Base-by-base conservation (phyloP, 257 asterid genomes). In the Fraxinus anomala region DNA sequence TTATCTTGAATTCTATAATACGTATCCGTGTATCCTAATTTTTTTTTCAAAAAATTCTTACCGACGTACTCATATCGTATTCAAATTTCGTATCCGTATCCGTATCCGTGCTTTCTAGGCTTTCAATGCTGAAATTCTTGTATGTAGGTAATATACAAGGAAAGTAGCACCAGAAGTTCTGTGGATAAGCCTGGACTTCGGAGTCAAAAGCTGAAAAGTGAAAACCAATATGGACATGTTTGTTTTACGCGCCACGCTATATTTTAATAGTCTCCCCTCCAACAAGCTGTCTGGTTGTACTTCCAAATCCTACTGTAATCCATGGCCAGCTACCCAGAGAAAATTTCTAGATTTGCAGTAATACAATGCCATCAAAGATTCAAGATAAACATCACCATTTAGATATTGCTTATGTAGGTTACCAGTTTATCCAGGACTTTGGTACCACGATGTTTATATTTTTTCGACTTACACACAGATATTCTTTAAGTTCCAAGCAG, bases 351-450 rank as follows among this genome's bases (percentile, higher is more conserved):
- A 31, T 26, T 63, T 23, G 69, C 49, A 39, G 54, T 76, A 63
- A 47, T 37, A 76, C 30, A 72, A 26, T 73, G 56, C 72, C 71
- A 59, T 17, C 63, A 14, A 40, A 3, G 49, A 40, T 40, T 40
- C 16, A 40, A 36, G 33, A 33, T 24, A 47, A 56, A 47, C 34
- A 23, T 63, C 44, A 21, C 73, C 72, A 44, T 75, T 78, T 65
- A 72, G 37, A 33, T 61, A 31, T n/a, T 42, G 42, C 31, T 36
- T 28, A 26, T 14, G 69, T 4, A 75, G 44, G 24, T 39, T 23
- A 26, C 12, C 12, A 26, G 7, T 28, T 66, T 40, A 13, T 24
- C 42, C 34, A 44, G 21, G 3, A 42, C n/a, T 24, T 6, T 12
- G 66, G 44, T 39, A 30, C 73, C 73, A 59, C 6, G 8, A 26